Evolutionary conservation across 2,329 filamentous ascomycete species (phyloP), one percentile per base, ranked within the genome.

Genomic region (Pezizomycotina sp.): DNA sequence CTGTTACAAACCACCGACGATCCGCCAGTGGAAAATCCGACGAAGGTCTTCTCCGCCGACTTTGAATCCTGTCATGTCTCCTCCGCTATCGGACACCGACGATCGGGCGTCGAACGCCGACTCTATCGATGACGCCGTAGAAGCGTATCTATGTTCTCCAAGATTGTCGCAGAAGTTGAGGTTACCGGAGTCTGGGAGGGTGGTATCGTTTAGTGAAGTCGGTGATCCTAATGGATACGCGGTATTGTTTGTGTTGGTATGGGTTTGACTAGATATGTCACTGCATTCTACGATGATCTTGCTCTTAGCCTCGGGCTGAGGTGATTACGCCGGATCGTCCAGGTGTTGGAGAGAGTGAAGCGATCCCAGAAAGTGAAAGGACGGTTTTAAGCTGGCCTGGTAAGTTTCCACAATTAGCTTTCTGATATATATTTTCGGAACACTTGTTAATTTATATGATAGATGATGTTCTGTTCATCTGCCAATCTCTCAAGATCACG

Each of bases 141-240:
- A 83, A 37, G 71, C 75, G 2, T 98, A 92, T 53, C 64, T 95
- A 5, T 73, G 74, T 50, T 82, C 82, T 7, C 74, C 82, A 0
- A 73, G 84, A 5, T 60, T 98, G 35, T 91, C 81, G 3, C 84
- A 92, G 52, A 92, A 77, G 58, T 81, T 95, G 33, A 66, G 67
- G 14, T 81, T 93, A 56, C 82, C 83, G 1, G 75, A 80, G 40
- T 91, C 80, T 0, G 83, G 84, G 1, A 73, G 89, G 10, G 66
- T 77, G 3, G 93, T 98, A 48, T 91, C 83, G 1, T 98, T 93
- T 53, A 95, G 86, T 0, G 89, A 98, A 56, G 89, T 98, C 2
- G 89, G 89, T 9, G 84, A 95, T 55, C 74, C 84, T 0, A 72
- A 86, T 27, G 89, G 89, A 1, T 86, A 77, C 48, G 86, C 83